Base-by-base conservation (phyloP, 345 rosid species). In the Sisymbrium irio region DNA sequence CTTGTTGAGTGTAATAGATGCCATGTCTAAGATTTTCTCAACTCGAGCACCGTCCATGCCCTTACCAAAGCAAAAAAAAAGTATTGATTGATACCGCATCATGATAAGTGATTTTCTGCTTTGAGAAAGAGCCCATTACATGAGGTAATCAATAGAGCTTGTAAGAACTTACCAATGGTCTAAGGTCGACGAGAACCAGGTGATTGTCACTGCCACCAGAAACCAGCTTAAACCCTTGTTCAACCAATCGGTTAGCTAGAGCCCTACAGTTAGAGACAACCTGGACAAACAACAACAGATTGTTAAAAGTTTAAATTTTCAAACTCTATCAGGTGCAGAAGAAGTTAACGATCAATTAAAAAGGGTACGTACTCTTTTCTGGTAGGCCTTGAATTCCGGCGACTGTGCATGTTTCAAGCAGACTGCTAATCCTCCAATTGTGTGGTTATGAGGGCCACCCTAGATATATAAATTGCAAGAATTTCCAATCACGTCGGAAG, bases 401-500 rank as follows among this genome's bases (percentile, higher is more conserved):
- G 88, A 85, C 71, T 88, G 88, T 22, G 89, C 95, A 74, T 87
- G 90, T 81, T 94, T 91, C 83, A 94, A 81, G 80, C 95, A 88
- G 69, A 94, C 98, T 14, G 97, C 91, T 64, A 94, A 84, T 35
- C 92, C 96, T 40, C 97, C 95, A 44, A 91, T 89, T 45, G 97
- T 89, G 86, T 94, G 98, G 81, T 91, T 94, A 86, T 91, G 97
- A 62, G 96, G 97, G 60, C 97, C 97, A 78, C 98, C 98, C 98
- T 91, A 81, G 47, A 81, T 18, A 61, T 53, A 53, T 7, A 74
- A 9, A 63, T 39, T 22, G 30, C 53, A 30, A 57, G 0, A 51
- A 10, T 8, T 15, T 28, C 54, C 19, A 62, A 54, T 54, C 30
- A 54, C 12, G 1, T 33, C 15, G 3, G 18, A n/a, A 20, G 57